A percentile compares a stretch with the other conserved stretches of the same genome.
Evolutionary conservation across 164 flowering plant species (phyloP).

Genomic region (Santalum album): DNA sequence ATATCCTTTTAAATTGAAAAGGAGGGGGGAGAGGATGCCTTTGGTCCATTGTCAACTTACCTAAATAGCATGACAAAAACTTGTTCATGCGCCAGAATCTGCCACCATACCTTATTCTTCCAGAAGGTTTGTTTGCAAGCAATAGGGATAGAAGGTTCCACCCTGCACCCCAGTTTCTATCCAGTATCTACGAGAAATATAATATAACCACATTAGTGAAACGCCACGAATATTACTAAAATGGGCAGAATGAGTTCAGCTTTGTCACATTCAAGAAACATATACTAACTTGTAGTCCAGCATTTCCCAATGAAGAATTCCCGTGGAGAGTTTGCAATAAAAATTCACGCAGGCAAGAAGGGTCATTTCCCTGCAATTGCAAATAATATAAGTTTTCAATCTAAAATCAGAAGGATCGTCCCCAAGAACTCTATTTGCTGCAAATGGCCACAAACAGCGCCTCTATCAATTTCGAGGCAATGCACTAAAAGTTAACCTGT

Average conservation of each 20-base stretch:
- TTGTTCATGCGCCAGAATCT: too few species aligned
- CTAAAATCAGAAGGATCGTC: not conserved
- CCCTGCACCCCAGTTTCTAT: constrained; percentile 96
- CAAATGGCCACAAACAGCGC: too few species aligned
- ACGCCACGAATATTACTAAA: too few species aligned
- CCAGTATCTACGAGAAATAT: constrained; percentile 71
- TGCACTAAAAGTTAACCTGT: too few species aligned
- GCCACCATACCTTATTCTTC: constrained; percentile 60
- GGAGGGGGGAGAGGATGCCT: too few species aligned
- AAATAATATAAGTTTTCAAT: not conserved
- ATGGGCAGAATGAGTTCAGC: too few species aligned
- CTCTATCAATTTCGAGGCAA: too few species aligned
- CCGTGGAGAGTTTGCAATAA: constrained; percentile 44
- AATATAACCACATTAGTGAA: too few species aligned
- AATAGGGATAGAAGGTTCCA: constrained; percentile 85
- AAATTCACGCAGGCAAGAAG: constrained; percentile 91
- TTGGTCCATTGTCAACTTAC: too few species aligned
- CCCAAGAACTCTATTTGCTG: not conserved
- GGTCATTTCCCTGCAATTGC: constrained; percentile 66
- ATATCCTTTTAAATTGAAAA: too few species aligned
- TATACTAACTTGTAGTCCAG: constrained; percentile 69
- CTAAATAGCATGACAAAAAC: too few species aligned
- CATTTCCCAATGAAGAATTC: constrained; percentile 65
- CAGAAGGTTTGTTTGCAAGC: constrained; percentile 72
- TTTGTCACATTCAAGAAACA: not conserved